These are phyloP conservation scores for Sapria himalayana DNA, from an alignment of 345 rosid genomes.

Conservation along the genomic window DNA sequence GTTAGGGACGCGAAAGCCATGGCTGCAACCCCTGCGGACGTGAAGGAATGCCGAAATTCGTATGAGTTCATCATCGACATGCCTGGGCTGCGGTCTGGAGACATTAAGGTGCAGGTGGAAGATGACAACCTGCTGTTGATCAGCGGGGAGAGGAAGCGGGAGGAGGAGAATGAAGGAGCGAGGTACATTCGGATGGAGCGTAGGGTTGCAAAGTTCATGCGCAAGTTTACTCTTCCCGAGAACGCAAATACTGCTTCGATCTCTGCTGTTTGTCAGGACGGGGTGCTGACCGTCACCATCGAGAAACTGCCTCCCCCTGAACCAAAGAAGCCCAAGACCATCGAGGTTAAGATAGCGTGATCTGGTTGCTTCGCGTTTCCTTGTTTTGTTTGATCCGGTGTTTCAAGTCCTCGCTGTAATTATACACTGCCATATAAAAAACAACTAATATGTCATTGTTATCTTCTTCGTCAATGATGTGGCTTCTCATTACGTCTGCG, in stretches of 20 bases:
- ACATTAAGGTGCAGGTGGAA: conserved; percentile 61
- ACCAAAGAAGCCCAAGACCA: conserved; percentile 48
- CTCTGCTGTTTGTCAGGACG: conserved; percentile 47
- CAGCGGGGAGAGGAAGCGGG: conserved; percentile 44
- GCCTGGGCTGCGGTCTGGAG: conserved; percentile 55
- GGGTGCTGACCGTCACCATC: conserved; percentile 55
- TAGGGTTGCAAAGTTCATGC: conserved; percentile 50
- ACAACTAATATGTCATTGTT: no score
- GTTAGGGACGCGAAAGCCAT: conserved; percentile 54
- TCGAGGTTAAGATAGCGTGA: conserved; percentile 59
- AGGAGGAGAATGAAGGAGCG: conserved; percentile 21
- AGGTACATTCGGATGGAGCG: conserved; percentile 75
- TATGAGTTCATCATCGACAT: conserved; percentile 52
- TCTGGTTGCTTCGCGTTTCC: neutral
- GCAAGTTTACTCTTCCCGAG: conserved; percentile 53
- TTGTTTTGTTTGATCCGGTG: no score
- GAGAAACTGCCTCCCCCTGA: conserved; percentile 68
- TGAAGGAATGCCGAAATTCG: conserved; percentile 28
- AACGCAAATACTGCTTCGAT: conserved; percentile 41
- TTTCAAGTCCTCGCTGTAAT: neutral
- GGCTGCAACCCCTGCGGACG: conserved; percentile 78
- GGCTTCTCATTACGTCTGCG: no score
- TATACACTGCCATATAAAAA: no score
- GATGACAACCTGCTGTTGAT: conserved; percentile 45
- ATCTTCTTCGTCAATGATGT: no score